A percentile compares a stretch with the other conserved stretches of the same genome.
Conservation (phyloP, 192 early-diverging fungal species). For the Spinellus fusiger region DNA sequence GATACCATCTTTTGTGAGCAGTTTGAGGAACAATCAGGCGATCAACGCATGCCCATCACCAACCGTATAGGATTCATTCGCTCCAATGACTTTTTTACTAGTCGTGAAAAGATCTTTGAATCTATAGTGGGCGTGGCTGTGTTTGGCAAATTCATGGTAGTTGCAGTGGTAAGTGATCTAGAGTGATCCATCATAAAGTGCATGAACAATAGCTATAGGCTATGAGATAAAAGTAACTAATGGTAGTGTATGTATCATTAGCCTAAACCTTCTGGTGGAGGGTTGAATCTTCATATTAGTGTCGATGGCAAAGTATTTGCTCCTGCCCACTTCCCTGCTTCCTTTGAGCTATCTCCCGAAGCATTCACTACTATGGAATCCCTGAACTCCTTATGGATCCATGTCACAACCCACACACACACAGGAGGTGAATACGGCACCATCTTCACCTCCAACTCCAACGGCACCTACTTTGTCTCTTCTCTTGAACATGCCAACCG, state of each 20-base stretch:
- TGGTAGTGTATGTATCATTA: neutral
- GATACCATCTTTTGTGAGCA: slow-evolving; percentile 73
- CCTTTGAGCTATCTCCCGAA: slow-evolving; percentile 47
- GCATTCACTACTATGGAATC: slow-evolving; percentile 74
- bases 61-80: slow-evolving; percentile 62
- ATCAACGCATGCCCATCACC: slow-evolving; percentile 39
- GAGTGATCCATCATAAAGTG: too few relatives aligned
- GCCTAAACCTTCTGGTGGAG: slow-evolving; percentile 31
- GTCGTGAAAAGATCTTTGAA: slow-evolving; percentile 47
- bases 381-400: slow-evolving; percentile 55
- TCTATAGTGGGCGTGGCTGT: slow-evolving; percentile 76
- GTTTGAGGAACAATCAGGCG: slow-evolving; percentile 56
- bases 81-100: slow-evolving; percentile 51
- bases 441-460: slow-evolving; percentile 87
- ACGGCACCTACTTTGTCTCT: slow-evolving; percentile 76
- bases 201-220: too few relatives aligned
- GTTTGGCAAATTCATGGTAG: slow-evolving; percentile 74
- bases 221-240: neutral
- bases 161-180: slow-evolving; percentile 57
- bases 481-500: slow-evolving; percentile 73
- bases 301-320: slow-evolving; percentile 64
- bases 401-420: slow-evolving; percentile 53
- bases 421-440: slow-evolving; percentile 67
- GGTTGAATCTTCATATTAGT: slow-evolving; percentile 60
- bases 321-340: slow-evolving; percentile 73